These are phyloP conservation scores for Sideroxylon spinosum DNA, from an alignment of 179 eudicot genomes.

Conservation along the genomic window DNA sequence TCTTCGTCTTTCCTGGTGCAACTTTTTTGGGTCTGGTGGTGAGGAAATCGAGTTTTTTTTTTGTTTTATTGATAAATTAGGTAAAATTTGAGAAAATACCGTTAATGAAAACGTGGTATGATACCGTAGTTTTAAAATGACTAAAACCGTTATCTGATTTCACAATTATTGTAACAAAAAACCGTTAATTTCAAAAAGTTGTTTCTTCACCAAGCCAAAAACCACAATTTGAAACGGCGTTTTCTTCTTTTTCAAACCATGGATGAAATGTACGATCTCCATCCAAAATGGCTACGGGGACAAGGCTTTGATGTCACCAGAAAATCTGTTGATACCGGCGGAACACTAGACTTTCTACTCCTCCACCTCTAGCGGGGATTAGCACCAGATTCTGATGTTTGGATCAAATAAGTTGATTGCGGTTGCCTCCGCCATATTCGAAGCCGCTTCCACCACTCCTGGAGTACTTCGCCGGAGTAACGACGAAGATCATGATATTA, in stretches of 20 bases:
- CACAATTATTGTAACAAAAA: no score
- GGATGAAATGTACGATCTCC: slow-evolving; percentile 67
- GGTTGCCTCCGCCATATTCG: slow-evolving; percentile 38
- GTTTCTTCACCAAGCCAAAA: no score
- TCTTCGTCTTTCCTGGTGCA: no score
- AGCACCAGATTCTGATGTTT: slow-evolving; percentile 30
- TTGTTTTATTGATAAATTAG: no score
- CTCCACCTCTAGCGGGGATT: slow-evolving; percentile 21
- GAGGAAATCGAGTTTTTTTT: no score
- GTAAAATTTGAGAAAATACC: no score
- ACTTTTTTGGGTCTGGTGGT: no score
- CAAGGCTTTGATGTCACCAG: slow-evolving; percentile 54
- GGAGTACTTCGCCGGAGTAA: slow-evolving; percentile 17
- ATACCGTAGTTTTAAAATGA: no score
- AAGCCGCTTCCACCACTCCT: slow-evolving; percentile 35
- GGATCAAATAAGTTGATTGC: slow-evolving; percentile 59
- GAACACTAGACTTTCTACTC: slow-evolving; percentile 41
- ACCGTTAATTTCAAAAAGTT: no score
- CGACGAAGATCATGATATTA: slow-evolving; percentile 21
- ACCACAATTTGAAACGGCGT: no score
- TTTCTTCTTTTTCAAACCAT: slow-evolving; percentile 20
- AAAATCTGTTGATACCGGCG: slow-evolving; percentile 41
- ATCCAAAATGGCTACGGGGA: slow-evolving; percentile 39
- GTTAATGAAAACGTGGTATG: no score
- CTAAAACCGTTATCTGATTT: no score